Percentiles rank a stretch among this genome's conserved stretches.
Evolutionary conservation across 805 yeast species (phyloP).

Genomic region (Yamadazyma akitaensis): DNA sequence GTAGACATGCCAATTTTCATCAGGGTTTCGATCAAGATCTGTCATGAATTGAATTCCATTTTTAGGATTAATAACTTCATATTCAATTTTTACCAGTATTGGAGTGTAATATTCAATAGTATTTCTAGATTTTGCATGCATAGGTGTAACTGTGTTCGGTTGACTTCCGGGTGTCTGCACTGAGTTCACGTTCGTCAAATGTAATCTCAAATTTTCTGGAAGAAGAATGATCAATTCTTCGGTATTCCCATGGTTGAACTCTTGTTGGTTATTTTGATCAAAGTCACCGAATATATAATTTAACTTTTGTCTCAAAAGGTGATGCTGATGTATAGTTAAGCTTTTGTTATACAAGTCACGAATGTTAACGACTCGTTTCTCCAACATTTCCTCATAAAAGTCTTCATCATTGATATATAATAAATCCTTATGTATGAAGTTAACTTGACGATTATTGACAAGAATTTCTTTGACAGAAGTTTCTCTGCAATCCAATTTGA

Average conservation of each 20-base stretch:
- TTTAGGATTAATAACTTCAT: conserved; percentile 59
- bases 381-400: conserved; percentile 25
- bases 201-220: conserved; percentile 64
- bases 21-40: conserved; percentile 6
- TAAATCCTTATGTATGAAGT: conserved; percentile 55
- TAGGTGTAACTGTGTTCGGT: conserved; percentile 31
- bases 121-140: conserved; percentile 31
- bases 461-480: conserved; percentile 59
- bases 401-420: conserved; percentile 38
- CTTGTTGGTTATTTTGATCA: conserved; percentile 21
- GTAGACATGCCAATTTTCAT: conserved; percentile 77
- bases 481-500: conserved; percentile 80
- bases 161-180: conserved; percentile 29
- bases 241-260: conserved; percentile 35
- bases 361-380: conserved; percentile 24
- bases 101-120: conserved; percentile 60
- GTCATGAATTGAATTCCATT: conserved; percentile 78
- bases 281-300: conserved; percentile 51
- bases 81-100: conserved; percentile 64
- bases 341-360: conserved; percentile 44
- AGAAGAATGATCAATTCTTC: conserved; percentile 63
- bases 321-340: conserved; percentile 53
- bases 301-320: conserved; percentile 51
- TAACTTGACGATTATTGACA: conserved; percentile 54
- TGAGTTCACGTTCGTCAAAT: conserved; percentile 30